phyloP scores from a whole-genome alignment of 164 flowering plant genomes.

The Saururus chinensis region DNA sequence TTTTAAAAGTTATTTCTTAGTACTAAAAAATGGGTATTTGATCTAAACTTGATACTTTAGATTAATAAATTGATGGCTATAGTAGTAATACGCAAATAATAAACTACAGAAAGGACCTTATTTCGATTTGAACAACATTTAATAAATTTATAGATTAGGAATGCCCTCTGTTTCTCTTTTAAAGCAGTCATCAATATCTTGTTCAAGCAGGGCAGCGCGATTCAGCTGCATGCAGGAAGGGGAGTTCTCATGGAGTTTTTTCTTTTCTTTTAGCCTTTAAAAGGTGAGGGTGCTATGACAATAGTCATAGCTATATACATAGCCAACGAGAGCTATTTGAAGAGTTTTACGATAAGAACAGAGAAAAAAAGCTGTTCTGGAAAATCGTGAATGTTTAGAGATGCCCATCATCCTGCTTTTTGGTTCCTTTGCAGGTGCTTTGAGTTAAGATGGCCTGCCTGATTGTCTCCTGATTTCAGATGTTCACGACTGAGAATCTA shows the following conservation, averaged over 20 bases:
- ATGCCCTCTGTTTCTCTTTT: constrained; percentile 14
- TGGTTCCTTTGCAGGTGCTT: constrained; percentile 93
- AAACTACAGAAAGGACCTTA: neutral
- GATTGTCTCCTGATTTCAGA: constrained; percentile 62
- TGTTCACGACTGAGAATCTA: constrained; percentile 56
- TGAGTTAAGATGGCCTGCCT: constrained; percentile 57
- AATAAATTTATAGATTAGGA: neutral
- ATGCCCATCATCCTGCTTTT: constrained; percentile 71
- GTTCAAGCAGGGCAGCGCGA: constrained; percentile 34
- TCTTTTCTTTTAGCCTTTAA: constrained; percentile 21
- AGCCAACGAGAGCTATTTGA: constrained; percentile 10
- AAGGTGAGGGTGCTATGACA: constrained; percentile 37
- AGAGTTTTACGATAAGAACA: constrained; percentile 4
- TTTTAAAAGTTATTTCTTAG: neutral
- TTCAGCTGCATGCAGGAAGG: constrained; percentile 22
- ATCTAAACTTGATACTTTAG: too few species aligned
- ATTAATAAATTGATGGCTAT: too few species aligned
- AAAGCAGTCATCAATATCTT: constrained; percentile 36
- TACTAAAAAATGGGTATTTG: too few species aligned
- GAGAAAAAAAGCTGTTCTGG: constrained; percentile 7
- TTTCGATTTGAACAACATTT: neutral
- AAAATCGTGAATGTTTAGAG: constrained; percentile 21
- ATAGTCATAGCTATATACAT: constrained; percentile 9
- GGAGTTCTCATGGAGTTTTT: constrained; percentile 15
- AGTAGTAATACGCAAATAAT: too few species aligned